These are phyloP conservation scores for Pestalotiopsis sp. DNA, from an alignment of 2,329 filamentous ascomycete genomes.

Conservation along the genomic window DNA sequence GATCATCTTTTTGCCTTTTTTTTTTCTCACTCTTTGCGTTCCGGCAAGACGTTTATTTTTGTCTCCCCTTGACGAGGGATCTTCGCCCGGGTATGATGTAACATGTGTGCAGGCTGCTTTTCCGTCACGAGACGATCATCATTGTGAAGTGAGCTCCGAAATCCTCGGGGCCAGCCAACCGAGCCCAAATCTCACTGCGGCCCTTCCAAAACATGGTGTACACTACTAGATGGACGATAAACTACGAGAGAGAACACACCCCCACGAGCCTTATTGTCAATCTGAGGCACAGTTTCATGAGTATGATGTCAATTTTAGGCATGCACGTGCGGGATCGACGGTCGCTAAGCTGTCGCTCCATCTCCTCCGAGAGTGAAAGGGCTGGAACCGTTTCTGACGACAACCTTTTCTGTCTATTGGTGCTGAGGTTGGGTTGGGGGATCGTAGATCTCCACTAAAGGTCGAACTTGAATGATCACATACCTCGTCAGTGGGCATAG, in stretches of 20 bases:
- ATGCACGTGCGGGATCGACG: background rate
- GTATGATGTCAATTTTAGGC: slow-evolving; percentile 13
- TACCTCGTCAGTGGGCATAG: too few species aligned
- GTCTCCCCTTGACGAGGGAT: background rate
- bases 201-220: background rate
- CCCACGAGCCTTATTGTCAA: slow-evolving; percentile 9
- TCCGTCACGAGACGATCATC: background rate
- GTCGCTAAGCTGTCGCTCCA: background rate
- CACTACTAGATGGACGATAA: background rate
- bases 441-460: too few species aligned
- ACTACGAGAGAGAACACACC: background rate
- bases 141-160: background rate
- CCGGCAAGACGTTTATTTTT: background rate
- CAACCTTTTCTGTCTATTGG: too few species aligned
- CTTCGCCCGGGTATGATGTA: background rate
- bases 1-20: background rate
- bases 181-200: background rate
- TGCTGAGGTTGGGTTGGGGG: too few species aligned
- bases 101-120: background rate
- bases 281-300: slow-evolving; percentile 14
- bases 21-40: background rate
- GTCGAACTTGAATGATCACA: too few species aligned
- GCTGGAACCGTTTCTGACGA: too few species aligned
- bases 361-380: background rate
- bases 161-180: background rate